Evolutionary conservation across 1,284 basidiomycete genomes (phyloP), one percentile per base, ranked within the genome.

Genomic region (Mycosarcoma mackinlayi): DNA sequence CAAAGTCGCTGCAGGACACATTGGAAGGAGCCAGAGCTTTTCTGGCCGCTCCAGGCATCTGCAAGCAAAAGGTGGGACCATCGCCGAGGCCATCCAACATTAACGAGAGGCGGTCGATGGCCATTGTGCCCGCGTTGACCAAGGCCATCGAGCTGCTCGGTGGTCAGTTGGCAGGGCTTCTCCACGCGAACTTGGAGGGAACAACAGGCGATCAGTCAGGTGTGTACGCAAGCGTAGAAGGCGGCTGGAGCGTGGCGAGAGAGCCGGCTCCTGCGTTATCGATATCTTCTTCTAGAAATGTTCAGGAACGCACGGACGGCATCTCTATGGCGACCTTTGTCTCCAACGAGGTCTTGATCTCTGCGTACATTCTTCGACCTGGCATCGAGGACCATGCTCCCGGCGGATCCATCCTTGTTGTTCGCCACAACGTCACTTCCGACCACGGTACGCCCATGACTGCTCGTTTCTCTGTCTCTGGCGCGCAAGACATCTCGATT

Each of bases 81-180:
- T 33, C 19, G 13, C 23, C 24, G 2, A 28, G 39, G 2, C 33
- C 19, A 21, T 37, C 34, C 3, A n/a, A 40, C 11, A 31, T 19
- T 7, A 13, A 40, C 10, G 47, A 37, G 38, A 14, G 5, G 24
- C 23, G 39, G 19, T 2, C 33, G 27, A 13, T 59, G 30, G 47
- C 62, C n/a, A 59, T 65, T 23, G 18, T 47, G 21, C 51, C 56
- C 9, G 51, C 37, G 2, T 24, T 65, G 24, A 59, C 23, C 5
- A 35, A 24, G 18, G 62, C 51, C 4, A 38, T 65, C 19, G 51
- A 59, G 37, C 30, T 59, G 42, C 38, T 65, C 7, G 62, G 55
- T 7, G 37, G n/a, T 10, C 37, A 46, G 7, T n/a, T 59, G 18
- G 19, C 23, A 16, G 13, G 35, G 24, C 41, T 65, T 21, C 56